Evolutionary conservation across 306 rosid species (phyloP).

Genomic region (Hylodesmum podocarpum): DNA sequence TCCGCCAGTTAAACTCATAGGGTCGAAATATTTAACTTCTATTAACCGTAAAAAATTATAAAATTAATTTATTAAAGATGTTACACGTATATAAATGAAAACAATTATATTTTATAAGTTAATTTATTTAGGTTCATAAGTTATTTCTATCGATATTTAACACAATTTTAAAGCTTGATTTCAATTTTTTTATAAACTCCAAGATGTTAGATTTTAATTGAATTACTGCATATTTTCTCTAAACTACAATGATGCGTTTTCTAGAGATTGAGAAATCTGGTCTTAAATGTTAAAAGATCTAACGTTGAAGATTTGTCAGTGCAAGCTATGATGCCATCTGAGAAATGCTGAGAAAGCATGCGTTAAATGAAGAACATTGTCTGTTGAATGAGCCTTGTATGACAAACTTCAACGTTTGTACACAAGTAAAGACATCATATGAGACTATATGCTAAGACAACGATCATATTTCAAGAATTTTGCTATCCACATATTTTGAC

Average conservation of each 20-base stretch:
- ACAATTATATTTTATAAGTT: too few species aligned
- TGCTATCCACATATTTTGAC: neutral
- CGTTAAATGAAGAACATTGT: conserved; percentile 23
- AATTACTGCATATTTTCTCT: neutral
- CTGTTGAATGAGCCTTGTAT: conserved; percentile 8
- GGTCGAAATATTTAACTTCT: too few species aligned
- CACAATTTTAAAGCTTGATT: neutral
- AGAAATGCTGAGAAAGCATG: neutral
- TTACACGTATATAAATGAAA: too few species aligned
- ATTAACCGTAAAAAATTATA: too few species aligned
- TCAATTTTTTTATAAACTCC: neutral
- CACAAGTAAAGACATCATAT: neutral
- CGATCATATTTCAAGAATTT: neutral
- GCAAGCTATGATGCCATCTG: conserved; percentile 6
- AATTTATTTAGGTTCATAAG: too few species aligned
- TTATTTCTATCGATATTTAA: too few species aligned
- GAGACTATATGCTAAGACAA: neutral
- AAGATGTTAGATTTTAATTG: neutral
- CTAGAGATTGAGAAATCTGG: neutral
- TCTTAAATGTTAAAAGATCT: neutral
- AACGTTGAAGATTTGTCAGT: conserved; percentile 26
- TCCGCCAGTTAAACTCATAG: too few species aligned
- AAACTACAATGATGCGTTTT: neutral
- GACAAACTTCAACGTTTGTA: neutral
- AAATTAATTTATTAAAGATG: too few species aligned